phyloP scores from a whole-genome alignment of 2,329 filamentous ascomycete genomes.

The Neodidymelliopsis sp. region DNA sequence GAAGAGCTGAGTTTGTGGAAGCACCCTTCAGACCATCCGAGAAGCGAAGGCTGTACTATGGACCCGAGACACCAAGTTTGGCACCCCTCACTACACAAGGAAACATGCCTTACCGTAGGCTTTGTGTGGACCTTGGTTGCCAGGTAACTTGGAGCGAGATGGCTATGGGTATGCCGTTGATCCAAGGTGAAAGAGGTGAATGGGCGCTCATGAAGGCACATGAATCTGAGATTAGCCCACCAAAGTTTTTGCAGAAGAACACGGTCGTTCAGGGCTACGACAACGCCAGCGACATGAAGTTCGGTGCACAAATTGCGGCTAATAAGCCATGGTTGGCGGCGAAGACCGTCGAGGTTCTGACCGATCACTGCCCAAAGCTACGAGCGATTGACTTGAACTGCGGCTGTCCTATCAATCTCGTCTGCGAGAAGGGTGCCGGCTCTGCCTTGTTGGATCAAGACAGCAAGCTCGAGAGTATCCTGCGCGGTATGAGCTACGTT shows the following conservation, averaged over 20 bases:
- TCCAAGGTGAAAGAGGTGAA: slow-evolving; percentile 89
- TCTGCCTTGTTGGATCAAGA: slow-evolving; percentile 90
- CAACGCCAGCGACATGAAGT: slow-evolving; percentile 81
- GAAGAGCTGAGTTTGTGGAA: slow-evolving; percentile 82
- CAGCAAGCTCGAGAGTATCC: slow-evolving; percentile 90
- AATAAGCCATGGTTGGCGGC: slow-evolving; percentile 91
- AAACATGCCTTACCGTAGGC: slow-evolving; percentile 90
- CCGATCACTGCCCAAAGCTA: slow-evolving; percentile 78
- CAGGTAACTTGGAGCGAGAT: slow-evolving; percentile 98
- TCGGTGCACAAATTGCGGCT: slow-evolving; percentile 90
- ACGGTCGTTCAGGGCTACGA: slow-evolving; percentile 78
- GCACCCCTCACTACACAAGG: slow-evolving; percentile 96
- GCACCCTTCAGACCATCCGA: slow-evolving; percentile 89
- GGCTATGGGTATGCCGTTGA: slow-evolving; percentile 88
- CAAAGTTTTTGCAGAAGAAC: slow-evolving; percentile 66
- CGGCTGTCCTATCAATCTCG: slow-evolving; percentile 94
- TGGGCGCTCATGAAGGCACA: slow-evolving; percentile 97
- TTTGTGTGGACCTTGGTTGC: slow-evolving; percentile 88
- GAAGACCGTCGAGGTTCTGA: slow-evolving; percentile 85
- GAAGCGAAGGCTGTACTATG: slow-evolving; percentile 93
- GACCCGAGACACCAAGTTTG: slow-evolving; percentile 89
- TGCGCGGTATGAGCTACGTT: slow-evolving; percentile 94
- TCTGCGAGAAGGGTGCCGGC: slow-evolving; percentile 86
- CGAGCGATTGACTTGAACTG: slow-evolving; percentile 96
- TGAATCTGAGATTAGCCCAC: slow-evolving; percentile 78